These are phyloP conservation scores for Bryoerythrophyllum caledonicum DNA, from an alignment of 225 moss, liverwort and hornwort species.

Conservation along the genomic window DNA sequence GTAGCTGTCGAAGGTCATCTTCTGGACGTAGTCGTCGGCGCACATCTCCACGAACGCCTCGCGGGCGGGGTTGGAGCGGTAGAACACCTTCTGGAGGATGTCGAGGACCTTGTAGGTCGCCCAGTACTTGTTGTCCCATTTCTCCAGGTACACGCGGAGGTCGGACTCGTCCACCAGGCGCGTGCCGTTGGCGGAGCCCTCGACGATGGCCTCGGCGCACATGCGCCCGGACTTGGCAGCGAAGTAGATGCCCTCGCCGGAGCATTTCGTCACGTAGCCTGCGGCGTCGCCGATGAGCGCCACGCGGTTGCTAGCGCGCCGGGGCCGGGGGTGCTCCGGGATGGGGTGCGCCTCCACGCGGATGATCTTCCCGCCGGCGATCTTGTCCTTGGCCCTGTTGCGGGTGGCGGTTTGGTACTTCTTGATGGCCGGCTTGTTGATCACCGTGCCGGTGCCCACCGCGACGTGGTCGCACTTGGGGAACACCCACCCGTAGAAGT, in stretches of 20 bases:
- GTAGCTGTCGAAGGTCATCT: constrained; percentile 99
- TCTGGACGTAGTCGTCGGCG: constrained; percentile 97
- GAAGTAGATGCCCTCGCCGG: constrained; percentile 97
- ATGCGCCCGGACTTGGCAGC: constrained; percentile 97
- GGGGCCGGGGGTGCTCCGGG: constrained; percentile 96
- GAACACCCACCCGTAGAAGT: constrained; percentile 98
- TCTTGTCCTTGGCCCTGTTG: constrained; percentile 91
- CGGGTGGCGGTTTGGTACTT: constrained; percentile 98
- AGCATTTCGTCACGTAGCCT: constrained; percentile 97
- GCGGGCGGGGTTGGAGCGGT: constrained; percentile 91
- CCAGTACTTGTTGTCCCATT: constrained; percentile 99
- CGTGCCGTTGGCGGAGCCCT: constrained; percentile 76
- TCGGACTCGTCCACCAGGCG: constrained; percentile 89
- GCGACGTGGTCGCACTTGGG: constrained; percentile 86
- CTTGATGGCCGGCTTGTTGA: constrained; percentile 94
- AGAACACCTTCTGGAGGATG: constrained; percentile 97
- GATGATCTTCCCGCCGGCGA: constrained; percentile 93
- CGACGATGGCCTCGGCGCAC: constrained; percentile 93
- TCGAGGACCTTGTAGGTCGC: constrained; percentile 98
- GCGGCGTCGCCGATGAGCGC: constrained; percentile 94
- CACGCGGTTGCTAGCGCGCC: constrained; percentile 68
- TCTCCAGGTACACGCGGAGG: constrained; percentile 81
- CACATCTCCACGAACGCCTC: constrained; percentile 99
- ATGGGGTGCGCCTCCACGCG: constrained; percentile 97
- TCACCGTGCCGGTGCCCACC: constrained; percentile 99